phyloP scores from a whole-genome alignment of 495 filamentous ascomycete species.

The Patellaria atrata region DNA sequence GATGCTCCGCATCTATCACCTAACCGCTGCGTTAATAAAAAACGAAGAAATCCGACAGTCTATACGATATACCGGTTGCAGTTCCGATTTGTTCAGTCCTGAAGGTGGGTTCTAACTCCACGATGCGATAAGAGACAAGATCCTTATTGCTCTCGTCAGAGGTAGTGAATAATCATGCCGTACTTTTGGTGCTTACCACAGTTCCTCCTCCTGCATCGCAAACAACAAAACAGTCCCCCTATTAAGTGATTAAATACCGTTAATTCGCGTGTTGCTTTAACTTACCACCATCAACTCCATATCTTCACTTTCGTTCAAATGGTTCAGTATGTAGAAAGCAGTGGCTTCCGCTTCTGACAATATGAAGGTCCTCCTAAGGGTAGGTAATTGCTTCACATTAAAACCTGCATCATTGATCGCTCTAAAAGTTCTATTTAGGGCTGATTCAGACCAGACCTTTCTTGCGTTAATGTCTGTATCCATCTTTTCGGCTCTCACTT shows the following conservation, averaged over 20 bases:
- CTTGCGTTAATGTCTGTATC: no score
- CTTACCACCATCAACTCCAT: constrained; percentile 9
- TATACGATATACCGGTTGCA: constrained; percentile 1
- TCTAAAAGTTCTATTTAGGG: constrained; percentile 12
- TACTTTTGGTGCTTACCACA: no score
- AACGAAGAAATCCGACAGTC: not conserved
- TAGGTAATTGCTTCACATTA: constrained; percentile 6
- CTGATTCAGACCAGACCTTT: constrained; percentile 11
- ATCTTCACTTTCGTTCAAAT: no score
- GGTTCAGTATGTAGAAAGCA: constrained; percentile 8
- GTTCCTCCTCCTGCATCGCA: constrained; percentile 15
- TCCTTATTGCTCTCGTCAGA: no score
- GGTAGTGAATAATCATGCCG: no score
- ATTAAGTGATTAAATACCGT: not conserved
- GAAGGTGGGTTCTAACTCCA: constrained; percentile 6
- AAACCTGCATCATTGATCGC: constrained; percentile 12
- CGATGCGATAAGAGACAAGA: constrained; percentile 14
- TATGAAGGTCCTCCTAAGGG: constrained; percentile 7
- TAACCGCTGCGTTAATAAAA: not conserved
- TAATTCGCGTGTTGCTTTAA: not conserved
- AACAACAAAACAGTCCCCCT: constrained; percentile 8
- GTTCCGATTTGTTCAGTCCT: constrained; percentile 8
- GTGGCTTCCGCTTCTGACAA: constrained; percentile 12
- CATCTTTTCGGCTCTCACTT: not conserved
- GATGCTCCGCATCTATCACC: constrained; percentile 12